Base-by-base conservation (phyloP, 495 filamentous ascomycete species). In the Hypomontagnella submonticulosa region DNA sequence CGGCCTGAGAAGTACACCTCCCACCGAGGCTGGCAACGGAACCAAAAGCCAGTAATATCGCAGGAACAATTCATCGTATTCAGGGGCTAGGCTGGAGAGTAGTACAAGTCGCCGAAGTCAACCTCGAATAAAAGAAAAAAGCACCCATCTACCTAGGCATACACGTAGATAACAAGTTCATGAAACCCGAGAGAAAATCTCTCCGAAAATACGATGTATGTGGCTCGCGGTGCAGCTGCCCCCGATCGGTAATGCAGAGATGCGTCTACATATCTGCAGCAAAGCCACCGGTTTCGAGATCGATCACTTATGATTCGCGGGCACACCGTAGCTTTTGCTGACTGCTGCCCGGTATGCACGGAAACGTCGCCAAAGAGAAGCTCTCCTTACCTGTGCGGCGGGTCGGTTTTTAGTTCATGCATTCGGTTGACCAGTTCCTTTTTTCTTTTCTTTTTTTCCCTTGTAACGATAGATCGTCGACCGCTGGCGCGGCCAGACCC, bases 401-500 rank as follows among this genome's bases (percentile, higher is more conserved):
- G 47, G 7, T 23, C 11, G 20, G 12, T 19, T 27, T 53, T 15
- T 6, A n/a, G n/a, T 33, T 18, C 7, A 36, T 46, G 43, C n/a
- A 44, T 33, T 42, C 27, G 49, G 10, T 27, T 23, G 33, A n/a
- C 15, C 40, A 36, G 11, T 42, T 36, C 16, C 41, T 41, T 51
- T 52, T 40, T 16, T 27, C 6, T n/a, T n/a, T 27, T 27, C 23
- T 3, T 27, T 27, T 27, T 6, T 27, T 27, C 23, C 23, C 27
- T 13, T 44, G 30, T 41, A 13, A 43, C 47, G 23, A 50, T n/a
- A 20, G 63, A 60, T 61, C 52, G 52, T 54, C 41, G 50, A 37
- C 43, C 15, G 53, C 48, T 41, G 42, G 47, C 48, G 42, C 49
- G 54, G 58, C 53, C 55, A 40, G 66, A 63, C 66, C 66, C 66